A percentile compares a stretch with the other conserved stretches of the same genome.
phyloP scores from a whole-genome alignment of 2,329 filamentous ascomycete species.

The Aureobasidium leucospermi region DNA sequence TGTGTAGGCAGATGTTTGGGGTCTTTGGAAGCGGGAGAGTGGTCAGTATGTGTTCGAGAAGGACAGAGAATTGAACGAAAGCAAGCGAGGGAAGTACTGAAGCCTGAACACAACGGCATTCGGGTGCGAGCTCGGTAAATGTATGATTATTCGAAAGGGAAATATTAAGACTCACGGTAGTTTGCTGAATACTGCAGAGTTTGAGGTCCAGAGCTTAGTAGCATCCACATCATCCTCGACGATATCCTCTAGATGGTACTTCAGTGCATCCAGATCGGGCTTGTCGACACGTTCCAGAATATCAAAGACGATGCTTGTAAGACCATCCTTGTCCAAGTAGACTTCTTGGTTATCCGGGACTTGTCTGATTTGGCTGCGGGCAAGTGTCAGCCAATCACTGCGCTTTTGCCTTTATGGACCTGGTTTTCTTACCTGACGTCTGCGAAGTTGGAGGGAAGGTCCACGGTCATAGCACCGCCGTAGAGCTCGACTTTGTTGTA shows the following conservation, averaged over 20 bases:
- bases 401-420: conserved; percentile 1
- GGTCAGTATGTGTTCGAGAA: not conserved
- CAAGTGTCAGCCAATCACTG: not conserved
- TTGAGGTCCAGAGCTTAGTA: conserved; percentile 30
- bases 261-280: conserved; percentile 59
- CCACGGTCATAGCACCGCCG: conserved; percentile 63
- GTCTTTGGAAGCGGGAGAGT: conserved; percentile 31
- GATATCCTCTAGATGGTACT: conserved; percentile 44
- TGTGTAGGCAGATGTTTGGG: conserved; percentile 56
- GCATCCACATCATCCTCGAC: conserved; percentile 28
- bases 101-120: too few species aligned
- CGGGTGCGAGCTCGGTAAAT: too few species aligned
- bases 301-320: conserved; percentile 83
- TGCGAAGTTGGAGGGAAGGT: conserved; percentile 60
- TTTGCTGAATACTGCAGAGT: conserved; percentile 25
- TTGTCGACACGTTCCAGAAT: conserved; percentile 75
- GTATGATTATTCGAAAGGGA: too few species aligned
- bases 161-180: conserved; percentile 29
- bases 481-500: conserved; percentile 58
- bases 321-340: conserved; percentile 75
- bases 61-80: not conserved
- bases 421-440: conserved; percentile 58
- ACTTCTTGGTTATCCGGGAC: conserved; percentile 88
- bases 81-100: not conserved
- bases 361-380: conserved; percentile 58